Evolutionary conservation across 768 basidiomycete genomes (phyloP).

Genomic region (Candolleomyces eurysporus): DNA sequence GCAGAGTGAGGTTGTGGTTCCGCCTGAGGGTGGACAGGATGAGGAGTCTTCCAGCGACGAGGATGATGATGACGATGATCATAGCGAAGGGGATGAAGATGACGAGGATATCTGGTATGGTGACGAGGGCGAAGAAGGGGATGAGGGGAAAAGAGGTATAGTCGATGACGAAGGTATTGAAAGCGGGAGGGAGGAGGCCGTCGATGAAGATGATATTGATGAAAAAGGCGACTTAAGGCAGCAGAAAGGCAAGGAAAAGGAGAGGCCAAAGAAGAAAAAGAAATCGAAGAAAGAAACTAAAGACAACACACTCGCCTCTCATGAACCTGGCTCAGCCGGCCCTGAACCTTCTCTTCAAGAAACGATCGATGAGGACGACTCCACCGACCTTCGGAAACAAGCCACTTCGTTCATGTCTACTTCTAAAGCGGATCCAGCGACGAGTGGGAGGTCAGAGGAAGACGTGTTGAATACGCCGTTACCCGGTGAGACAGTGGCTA

Average conservation of each 20-base stretch:
- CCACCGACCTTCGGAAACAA: conserved; percentile 27
- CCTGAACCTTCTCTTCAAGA: not conserved
- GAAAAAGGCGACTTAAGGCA: conserved; percentile 4
- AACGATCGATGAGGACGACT: conserved; percentile 3
- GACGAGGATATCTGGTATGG: conserved; percentile 41
- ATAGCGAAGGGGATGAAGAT: conserved; percentile 39
- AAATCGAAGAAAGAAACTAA: not conserved
- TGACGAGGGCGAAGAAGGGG: conserved; percentile 47
- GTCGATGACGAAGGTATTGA: conserved; percentile 13
- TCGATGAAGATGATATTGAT: not conserved
- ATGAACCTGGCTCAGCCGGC: conserved; percentile 4
- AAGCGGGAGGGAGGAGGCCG: conserved; percentile 13
- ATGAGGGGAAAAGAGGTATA: conserved; percentile 33
- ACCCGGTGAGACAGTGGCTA: conserved; percentile 80
- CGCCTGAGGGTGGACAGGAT: conserved; percentile 52
- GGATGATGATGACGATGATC: conserved; percentile 56
- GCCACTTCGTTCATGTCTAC: conserved; percentile 57
- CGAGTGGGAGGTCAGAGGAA: conserved; percentile 54
- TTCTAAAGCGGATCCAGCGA: conserved; percentile 39
- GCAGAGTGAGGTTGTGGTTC: conserved; percentile 58
- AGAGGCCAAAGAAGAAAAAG: conserved; percentile 19
- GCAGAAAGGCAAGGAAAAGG: conserved; percentile 6
- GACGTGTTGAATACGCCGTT: conserved; percentile 73
- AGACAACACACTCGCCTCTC: not conserved
- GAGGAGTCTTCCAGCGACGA: conserved; percentile 63